Evolutionary conservation across 257 asterid species (phyloP).

Genomic region (Solanum virginianum): DNA sequence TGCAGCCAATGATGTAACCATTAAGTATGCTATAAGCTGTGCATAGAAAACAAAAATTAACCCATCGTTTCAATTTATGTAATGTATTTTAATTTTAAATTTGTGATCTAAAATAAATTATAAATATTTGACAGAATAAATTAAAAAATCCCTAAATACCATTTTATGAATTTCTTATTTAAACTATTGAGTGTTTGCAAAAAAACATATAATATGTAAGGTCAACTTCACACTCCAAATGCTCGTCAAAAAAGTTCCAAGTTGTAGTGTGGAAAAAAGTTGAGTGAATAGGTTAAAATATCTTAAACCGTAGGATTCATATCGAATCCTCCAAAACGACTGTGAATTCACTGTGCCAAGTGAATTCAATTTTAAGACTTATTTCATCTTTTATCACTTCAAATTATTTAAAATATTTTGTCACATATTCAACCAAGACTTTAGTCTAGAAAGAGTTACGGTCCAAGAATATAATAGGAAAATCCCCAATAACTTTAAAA

Average conservation of each 20-base stretch:
- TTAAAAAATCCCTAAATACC: not conserved
- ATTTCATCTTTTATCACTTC: not conserved
- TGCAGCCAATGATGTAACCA: slow-evolving; percentile 77
- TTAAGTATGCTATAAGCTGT: slow-evolving; percentile 73
- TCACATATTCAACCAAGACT: not conserved
- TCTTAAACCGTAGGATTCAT: not conserved
- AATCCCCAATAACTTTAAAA: too few species aligned
- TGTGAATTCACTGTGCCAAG: too few species aligned
- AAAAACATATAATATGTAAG: too few species aligned
- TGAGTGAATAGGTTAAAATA: not conserved
- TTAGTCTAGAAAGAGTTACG: too few species aligned
- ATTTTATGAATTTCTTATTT: not conserved
- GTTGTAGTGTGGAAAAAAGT: not conserved
- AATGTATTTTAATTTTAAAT: not conserved
- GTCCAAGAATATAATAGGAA: too few species aligned
- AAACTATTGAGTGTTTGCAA: not conserved
- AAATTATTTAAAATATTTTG: too few species aligned
- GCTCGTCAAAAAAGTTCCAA: not conserved
- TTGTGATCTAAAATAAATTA: not conserved
- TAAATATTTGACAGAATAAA: not conserved
- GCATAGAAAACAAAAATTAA: not conserved
- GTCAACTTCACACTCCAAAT: not conserved
- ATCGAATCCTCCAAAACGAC: not conserved
- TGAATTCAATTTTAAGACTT: too few species aligned
- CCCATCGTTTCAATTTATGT: not conserved